Percentiles rank a stretch among this genome's conserved stretches.
phyloP scores from a whole-genome alignment of 129 eudicot genomes.

The Artemisia annua region DNA sequence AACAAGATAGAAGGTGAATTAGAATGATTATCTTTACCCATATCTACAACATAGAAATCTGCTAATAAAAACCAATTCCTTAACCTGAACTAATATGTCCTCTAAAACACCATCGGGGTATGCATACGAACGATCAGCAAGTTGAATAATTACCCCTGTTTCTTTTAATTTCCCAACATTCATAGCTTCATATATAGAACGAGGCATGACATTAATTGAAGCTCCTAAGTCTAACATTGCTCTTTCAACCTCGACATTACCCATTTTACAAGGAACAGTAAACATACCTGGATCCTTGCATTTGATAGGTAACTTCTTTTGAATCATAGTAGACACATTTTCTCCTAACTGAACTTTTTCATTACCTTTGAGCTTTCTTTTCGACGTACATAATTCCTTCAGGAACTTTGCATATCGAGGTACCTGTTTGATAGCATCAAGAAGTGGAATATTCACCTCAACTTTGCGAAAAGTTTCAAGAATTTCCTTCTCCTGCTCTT shows the following conservation, averaged over 20 bases:
- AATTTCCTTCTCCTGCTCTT: not conserved
- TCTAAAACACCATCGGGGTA: slow-evolving; percentile 17
- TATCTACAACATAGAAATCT: slow-evolving; percentile 2
- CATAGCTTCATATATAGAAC: not conserved
- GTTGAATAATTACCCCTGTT: slow-evolving; percentile 10
- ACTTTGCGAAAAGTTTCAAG: slow-evolving; percentile 1
- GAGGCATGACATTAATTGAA: not conserved
- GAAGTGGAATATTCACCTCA: slow-evolving; percentile 12
- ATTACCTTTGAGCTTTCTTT: slow-evolving; percentile 7
- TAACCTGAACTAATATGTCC: slow-evolving; percentile 18
- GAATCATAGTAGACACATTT: slow-evolving; percentile 5
- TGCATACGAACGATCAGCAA: not conserved
- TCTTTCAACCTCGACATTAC: not conserved
- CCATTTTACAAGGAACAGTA: slow-evolving; percentile 9
- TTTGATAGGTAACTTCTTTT: not conserved
- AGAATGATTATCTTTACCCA: not conserved
- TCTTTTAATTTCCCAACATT: slow-evolving; percentile 10
- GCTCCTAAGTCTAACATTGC: slow-evolving; percentile 20
- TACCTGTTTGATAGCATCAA: slow-evolving; percentile 6
- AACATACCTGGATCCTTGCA: slow-evolving; percentile 21
- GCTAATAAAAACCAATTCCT: not conserved
- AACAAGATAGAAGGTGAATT: not conserved
- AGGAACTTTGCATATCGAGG: slow-evolving; percentile 21
- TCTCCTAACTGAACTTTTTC: not conserved
- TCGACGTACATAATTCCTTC: slow-evolving; percentile 5